phyloP scores from a whole-genome alignment of 805 yeast genomes.

The Candida nonsorbophila region DNA sequence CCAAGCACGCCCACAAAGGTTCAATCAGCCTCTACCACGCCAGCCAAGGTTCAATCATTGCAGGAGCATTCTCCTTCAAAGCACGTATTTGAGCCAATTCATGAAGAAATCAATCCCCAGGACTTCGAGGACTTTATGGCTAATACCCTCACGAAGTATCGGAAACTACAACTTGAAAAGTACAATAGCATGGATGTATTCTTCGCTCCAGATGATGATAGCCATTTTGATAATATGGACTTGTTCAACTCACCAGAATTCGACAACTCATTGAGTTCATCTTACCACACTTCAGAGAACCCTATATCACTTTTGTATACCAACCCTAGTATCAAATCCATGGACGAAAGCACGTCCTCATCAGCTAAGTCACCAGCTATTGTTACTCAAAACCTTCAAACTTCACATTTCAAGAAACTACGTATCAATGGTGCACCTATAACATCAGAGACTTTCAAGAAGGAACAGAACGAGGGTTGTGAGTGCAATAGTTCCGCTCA shows the following conservation, averaged over 20 bases:
- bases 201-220: slow-evolving; percentile 1
- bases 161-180: slow-evolving; percentile 18
- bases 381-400: slow-evolving; percentile 27
- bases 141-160: slow-evolving; percentile 24
- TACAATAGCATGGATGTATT: slow-evolving; percentile 9
- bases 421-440: slow-evolving; percentile 36
- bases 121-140: slow-evolving; percentile 31
- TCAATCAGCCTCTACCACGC: no score
- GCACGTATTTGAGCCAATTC: slow-evolving; percentile 1
- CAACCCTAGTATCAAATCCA: slow-evolving; percentile 3
- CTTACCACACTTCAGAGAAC: slow-evolving; percentile 10
- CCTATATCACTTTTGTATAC: slow-evolving; percentile 12
- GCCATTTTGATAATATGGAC: slow-evolving; percentile 3
- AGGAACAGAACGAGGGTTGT: slow-evolving; percentile 3
- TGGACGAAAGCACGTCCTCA: background rate
- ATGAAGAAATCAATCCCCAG: slow-evolving; percentile 11
- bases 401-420: slow-evolving; percentile 37
- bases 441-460: slow-evolving; percentile 15
- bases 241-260: slow-evolving; percentile 3
- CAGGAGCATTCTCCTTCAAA: background rate
- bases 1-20: no score
- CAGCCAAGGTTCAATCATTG: background rate
- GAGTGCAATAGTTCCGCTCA: no score
- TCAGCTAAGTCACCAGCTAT: slow-evolving; percentile 30
- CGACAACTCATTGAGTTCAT: slow-evolving; percentile 8